These are phyloP conservation scores for Blastobotrys petasosporus DNA, from an alignment of 1,139 yeast species.

Conservation along the genomic window DNA sequence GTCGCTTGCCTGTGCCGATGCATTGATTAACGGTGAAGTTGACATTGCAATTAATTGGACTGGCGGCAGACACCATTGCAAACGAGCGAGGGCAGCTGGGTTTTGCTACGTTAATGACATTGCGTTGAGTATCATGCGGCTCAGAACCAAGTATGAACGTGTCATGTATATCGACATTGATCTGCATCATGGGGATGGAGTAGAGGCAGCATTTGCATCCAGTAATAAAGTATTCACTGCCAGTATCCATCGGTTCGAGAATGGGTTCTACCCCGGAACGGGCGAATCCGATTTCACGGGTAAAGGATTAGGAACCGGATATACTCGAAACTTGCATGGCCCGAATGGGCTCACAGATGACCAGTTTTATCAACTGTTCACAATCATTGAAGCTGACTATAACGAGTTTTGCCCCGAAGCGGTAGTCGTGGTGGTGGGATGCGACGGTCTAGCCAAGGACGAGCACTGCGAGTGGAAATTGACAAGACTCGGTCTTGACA, in stretches of 20 bases:
- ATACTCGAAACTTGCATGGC: slow-evolving; percentile 52
- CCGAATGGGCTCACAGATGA: slow-evolving; percentile 50
- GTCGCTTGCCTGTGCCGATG: slow-evolving; percentile 46
- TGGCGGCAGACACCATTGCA: slow-evolving; percentile 76
- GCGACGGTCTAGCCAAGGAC: slow-evolving; percentile 63
- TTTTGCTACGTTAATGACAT: slow-evolving; percentile 72
- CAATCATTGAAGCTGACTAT: slow-evolving; percentile 44
- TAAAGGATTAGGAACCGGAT: slow-evolving; percentile 36
- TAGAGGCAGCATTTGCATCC: slow-evolving; percentile 55
- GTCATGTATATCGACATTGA: slow-evolving; percentile 66
- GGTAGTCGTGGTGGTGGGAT: slow-evolving; percentile 62
- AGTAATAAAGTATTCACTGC: slow-evolving; percentile 55
- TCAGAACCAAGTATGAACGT: slow-evolving; percentile 44
- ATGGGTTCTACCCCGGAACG: slow-evolving; percentile 72
- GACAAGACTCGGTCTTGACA: slow-evolving; percentile 46
- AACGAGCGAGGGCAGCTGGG: slow-evolving; percentile 54
- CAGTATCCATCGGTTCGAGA: slow-evolving; percentile 57
- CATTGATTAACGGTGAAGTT: slow-evolving; percentile 22
- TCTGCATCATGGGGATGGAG: slow-evolving; percentile 79
- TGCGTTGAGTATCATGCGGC: slow-evolving; percentile 46
- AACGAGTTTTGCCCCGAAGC: slow-evolving; percentile 43
- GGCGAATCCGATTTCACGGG: slow-evolving; percentile 42
- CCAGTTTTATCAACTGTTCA: slow-evolving; percentile 37
- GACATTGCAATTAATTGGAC: slow-evolving; percentile 62
- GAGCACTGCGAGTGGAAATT: slow-evolving; percentile 64